Base-by-base conservation (phyloP, 345 rosid species). In the Syzygium aromaticum region DNA sequence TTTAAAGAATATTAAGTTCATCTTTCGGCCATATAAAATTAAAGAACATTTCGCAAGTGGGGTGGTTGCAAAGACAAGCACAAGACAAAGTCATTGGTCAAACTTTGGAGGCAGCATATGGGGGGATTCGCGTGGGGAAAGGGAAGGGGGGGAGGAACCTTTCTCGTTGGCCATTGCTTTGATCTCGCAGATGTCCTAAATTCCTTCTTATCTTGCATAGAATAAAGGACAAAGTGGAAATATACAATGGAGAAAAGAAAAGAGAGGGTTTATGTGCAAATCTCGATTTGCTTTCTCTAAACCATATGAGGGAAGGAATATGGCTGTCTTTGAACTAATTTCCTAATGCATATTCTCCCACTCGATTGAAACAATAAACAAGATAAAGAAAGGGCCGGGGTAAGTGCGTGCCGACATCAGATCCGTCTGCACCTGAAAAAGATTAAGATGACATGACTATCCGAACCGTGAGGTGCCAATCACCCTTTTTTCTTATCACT, bases 191-290 rank as follows among this genome's bases (percentile, higher is more conserved):
- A 54, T 54, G 52, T 27, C 38, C 82, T 54, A 52, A 61, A 61
- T 87, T 85, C 90, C 89, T 85, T 51, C 87, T 85, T 82, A 87
- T 87, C 90, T 59, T 11, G 49, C 51, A 46, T 6, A 28, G 78
- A 56, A 73, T 67, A 67, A 67, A 67, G 80, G 46, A 4, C 80
- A 1, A 23, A 2, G 46, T 67, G 11, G 46, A 33, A 67, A 67
- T 17, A 67, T 33, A 67, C 61, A 33, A 67, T 19, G 80, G 46
- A 19, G 28, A 21, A 33, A 67, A 13, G 40, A 33, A 21, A 33
- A 30, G 25, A 33, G 80, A 67, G 46, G 46, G 46, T 67, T 67
- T 6, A 33, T 8, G 38, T 67, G 80, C 80, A 67, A 67, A 67
- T 33, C 80, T 4, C 23, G 6, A 33, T 17, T 67, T 67, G 43